Evolutionary conservation across 768 basidiomycete species (phyloP).

Genomic region (Lactarius tabidus): DNA sequence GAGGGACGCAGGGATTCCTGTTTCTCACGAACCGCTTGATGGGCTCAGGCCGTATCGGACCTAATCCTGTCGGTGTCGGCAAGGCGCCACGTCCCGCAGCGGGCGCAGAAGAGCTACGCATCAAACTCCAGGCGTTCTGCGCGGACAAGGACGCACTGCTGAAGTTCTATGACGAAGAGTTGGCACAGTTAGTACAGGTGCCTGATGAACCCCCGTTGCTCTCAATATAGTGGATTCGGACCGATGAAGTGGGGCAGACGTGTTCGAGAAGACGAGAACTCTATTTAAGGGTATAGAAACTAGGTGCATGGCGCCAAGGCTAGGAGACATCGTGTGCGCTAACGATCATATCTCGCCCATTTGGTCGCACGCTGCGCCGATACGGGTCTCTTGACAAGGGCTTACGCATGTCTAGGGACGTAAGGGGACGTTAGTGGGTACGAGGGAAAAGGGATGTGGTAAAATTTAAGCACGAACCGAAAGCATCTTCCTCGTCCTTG

Average conservation of each 20-base stretch:
- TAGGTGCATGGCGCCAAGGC: neutral
- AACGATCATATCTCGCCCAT: constrained; percentile 71
- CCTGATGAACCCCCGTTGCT: constrained; percentile 26
- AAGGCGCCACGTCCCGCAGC: constrained; percentile 30
- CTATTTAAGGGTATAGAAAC: neutral
- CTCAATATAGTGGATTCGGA: constrained; percentile 13
- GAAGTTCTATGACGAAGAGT: constrained; percentile 31
- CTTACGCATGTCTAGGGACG: constrained; percentile 61
- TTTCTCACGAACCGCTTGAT: constrained; percentile 89
- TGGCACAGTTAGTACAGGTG: constrained; percentile 16
- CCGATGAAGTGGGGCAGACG: neutral
- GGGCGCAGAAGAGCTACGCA: constrained; percentile 33
- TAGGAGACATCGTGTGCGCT: constrained; percentile 56
- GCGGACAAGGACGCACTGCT: constrained; percentile 34
- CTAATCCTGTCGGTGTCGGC: constrained; percentile 25
- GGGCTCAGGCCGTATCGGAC: constrained; percentile 61
- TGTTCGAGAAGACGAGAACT: neutral
- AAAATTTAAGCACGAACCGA: constrained; percentile 54
- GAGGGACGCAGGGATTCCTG: constrained; percentile 73
- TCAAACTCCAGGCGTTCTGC: constrained; percentile 38
- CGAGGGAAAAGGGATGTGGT: neutral
- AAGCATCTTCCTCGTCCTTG: constrained; percentile 85
- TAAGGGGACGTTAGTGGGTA: neutral
- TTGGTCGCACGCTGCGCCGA: constrained; percentile 62
- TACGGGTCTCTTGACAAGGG: constrained; percentile 58